Evolutionary conservation across 2,329 filamentous ascomycete species (phyloP).

Genomic region (Aspergillus fumigatiaffinis): DNA sequence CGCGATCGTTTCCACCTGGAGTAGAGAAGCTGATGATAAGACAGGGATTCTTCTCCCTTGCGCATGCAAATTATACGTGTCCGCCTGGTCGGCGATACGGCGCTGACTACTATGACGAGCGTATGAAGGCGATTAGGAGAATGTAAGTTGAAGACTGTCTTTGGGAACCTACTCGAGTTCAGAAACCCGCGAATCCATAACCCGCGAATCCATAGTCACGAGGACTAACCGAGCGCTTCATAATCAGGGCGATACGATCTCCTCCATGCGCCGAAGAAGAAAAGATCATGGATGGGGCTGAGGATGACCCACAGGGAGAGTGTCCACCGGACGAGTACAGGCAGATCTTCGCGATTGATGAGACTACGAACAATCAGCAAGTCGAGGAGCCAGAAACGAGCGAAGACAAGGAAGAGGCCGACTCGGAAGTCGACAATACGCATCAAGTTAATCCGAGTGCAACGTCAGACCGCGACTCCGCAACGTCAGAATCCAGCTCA

Average conservation of each 20-base stretch:
- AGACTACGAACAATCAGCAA: background rate
- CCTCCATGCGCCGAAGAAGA: background rate
- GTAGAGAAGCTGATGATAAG: conserved; percentile 7
- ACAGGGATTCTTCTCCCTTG: conserved; percentile 47
- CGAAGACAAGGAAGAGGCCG: background rate
- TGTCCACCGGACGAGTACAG: conserved; percentile 1
- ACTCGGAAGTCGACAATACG: background rate
- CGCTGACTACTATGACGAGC: conserved; percentile 48
- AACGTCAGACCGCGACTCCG: conserved; percentile 1
- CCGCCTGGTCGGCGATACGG: conserved; percentile 45
- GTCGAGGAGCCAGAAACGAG: conserved; percentile 7
- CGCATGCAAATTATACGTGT: conserved; percentile 47
- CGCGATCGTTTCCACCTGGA: background rate
- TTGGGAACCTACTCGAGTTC: background rate
- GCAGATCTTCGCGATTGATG: conserved; percentile 11
- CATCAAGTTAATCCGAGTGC: background rate
- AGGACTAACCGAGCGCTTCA: conserved; percentile 1
- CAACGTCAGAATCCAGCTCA: conserved; percentile 12
- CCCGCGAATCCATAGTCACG: background rate
- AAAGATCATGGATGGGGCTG: background rate
- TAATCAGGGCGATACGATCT: conserved; percentile 12
- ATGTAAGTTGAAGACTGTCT: conserved; percentile 26
- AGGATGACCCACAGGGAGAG: background rate
- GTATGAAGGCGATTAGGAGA: conserved; percentile 46
- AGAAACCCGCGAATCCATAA: background rate